Evolutionary conservation across 208 protist species (phyloP).

Genomic region (Wallacemonas sp.): DNA sequence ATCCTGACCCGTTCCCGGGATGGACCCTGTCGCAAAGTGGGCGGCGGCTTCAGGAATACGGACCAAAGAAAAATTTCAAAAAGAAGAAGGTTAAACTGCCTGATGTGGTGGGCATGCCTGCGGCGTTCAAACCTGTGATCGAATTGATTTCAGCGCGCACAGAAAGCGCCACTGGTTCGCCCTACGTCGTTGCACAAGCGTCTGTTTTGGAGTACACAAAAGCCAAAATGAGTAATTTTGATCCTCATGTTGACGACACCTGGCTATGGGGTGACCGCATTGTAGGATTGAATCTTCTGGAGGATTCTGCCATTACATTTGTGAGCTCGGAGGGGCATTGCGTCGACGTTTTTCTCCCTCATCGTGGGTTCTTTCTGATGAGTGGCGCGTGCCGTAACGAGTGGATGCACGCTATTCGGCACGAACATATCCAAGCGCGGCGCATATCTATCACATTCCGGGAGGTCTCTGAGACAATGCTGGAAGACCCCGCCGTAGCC

Average conservation of each 20-base stretch:
- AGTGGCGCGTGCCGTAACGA: slow-evolving; percentile 59
- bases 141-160: slow-evolving; percentile 23
- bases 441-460: slow-evolving; percentile 85
- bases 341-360: slow-evolving; percentile 72
- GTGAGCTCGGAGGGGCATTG: slow-evolving; percentile 45
- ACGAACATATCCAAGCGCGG: slow-evolving; percentile 51
- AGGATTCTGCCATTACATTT: slow-evolving; percentile 79
- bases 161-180: slow-evolving; percentile 26
- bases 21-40: slow-evolving; percentile 90
- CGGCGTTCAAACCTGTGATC: slow-evolving; percentile 44
- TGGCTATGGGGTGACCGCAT: slow-evolving; percentile 91
- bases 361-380: slow-evolving; percentile 75
- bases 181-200: slow-evolving; percentile 59
- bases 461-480: slow-evolving; percentile 65
- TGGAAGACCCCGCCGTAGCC: slow-evolving; percentile 23
- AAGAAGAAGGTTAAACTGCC: slow-evolving; percentile 74
- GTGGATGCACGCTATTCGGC: slow-evolving; percentile 89
- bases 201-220: slow-evolving; percentile 76
- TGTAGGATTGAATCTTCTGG: slow-evolving; percentile 71
- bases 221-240: slow-evolving; percentile 66
- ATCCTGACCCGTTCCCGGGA: slow-evolving; percentile 40
- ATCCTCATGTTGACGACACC: slow-evolving; percentile 90
- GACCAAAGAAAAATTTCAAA: slow-evolving; percentile 86
- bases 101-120: slow-evolving; percentile 56
- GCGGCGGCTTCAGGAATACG: slow-evolving; percentile 85